Conservation (phyloP, 2,329 filamentous ascomycete genomes). For the Trichoderma cornu-damae region DNA sequence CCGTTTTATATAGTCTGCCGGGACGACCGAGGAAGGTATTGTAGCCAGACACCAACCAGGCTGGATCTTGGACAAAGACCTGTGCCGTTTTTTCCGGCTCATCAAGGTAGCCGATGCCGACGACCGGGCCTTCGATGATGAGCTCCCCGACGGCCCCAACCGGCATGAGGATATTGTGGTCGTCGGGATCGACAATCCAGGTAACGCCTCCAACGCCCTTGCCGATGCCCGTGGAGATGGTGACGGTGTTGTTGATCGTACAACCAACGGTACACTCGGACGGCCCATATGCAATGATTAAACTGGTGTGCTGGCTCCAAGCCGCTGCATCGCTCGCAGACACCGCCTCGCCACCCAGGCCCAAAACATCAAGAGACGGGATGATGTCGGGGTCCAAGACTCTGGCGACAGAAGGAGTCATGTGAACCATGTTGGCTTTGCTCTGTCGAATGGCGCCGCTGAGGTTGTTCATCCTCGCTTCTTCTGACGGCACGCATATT, state of each 20-base stretch:
- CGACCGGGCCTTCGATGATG: constrained; percentile 54
- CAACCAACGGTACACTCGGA: constrained; percentile 52
- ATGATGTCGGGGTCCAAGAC: constrained; percentile 44
- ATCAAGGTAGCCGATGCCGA: constrained; percentile 57
- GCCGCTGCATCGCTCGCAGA: constrained; percentile 44
- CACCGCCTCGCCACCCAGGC: constrained; percentile 49
- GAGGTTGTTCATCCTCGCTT: constrained; percentile 48
- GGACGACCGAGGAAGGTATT: constrained; percentile 33
- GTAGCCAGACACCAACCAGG: constrained; percentile 44
- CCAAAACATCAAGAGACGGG: constrained; percentile 42
- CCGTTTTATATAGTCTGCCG: constrained; percentile 53
- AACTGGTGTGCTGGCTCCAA: constrained; percentile 43
- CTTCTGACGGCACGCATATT: constrained; percentile 51
- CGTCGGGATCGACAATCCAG: constrained; percentile 49
- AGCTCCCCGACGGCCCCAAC: constrained; percentile 49
- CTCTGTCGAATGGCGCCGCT: constrained; percentile 41
- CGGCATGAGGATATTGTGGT: constrained; percentile 43
- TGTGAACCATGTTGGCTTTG: constrained; percentile 45
- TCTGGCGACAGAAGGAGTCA: constrained; percentile 48
- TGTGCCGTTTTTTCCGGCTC: constrained; percentile 53
- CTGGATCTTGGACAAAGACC: constrained; percentile 52
- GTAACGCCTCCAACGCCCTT: constrained; percentile 42
- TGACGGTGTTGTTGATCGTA: constrained; percentile 45
- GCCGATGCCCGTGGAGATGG: constrained; percentile 42
- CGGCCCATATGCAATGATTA: constrained; percentile 50